Conservation (phyloP, 148 eudicot species). For the Gaultheria prostrata region DNA sequence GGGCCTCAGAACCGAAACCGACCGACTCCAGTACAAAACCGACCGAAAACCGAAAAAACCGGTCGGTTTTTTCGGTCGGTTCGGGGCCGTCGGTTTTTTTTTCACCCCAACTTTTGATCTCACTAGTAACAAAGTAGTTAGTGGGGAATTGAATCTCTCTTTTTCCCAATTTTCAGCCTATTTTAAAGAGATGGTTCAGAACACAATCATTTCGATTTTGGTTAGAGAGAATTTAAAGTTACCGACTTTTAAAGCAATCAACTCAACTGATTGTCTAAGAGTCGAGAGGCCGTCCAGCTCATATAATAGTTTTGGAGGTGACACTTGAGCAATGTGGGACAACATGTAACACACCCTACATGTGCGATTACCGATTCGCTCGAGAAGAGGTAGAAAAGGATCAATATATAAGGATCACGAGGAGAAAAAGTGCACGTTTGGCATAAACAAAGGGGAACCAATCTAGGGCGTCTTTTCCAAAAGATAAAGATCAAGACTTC, state of each 20-base stretch:
- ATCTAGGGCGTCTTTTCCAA: neutral
- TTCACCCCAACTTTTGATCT: neutral
- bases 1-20: too few species aligned
- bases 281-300: neutral
- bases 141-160: neutral
- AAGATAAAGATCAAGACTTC: neutral
- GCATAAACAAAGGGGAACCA: neutral
- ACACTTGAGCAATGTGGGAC: neutral
- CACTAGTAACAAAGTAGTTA: neutral
- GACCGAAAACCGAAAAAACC: too few species aligned
- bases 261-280: neutral
- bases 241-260: neutral
- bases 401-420: neutral
- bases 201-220: neutral
- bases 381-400: neutral
- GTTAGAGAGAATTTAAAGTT: neutral
- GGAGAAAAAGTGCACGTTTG: neutral
- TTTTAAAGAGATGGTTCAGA: neutral
- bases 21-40: too few species aligned
- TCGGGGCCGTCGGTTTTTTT: too few species aligned
- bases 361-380: neutral
- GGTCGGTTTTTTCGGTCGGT: too few species aligned
- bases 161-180: neutral
- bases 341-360: neutral
- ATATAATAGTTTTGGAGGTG: neutral